Evolutionary conservation across 163 green algal genomes (phyloP), one percentile per base, ranked within the genome.

Genomic region (Scenedesmus sp.): DNA sequence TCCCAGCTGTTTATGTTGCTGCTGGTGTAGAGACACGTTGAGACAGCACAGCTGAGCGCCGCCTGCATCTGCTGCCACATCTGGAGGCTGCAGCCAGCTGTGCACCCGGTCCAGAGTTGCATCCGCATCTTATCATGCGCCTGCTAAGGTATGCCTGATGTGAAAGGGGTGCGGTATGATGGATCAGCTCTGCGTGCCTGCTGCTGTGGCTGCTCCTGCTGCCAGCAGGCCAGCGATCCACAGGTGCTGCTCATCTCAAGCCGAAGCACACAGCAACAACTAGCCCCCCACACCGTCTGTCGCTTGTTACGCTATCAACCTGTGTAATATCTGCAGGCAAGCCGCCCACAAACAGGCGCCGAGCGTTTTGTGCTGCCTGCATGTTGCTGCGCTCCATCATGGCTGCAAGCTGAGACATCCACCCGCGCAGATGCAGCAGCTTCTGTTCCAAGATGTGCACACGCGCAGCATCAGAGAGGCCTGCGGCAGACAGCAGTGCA

Each of bases 271-370:
- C 49, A 12, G 12, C 49, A 56, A 12, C 59, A 33, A 33, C 22
- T 72, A 7, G 16, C 7, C 20, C 33, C 33, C 59, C 13, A 35
- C 10, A 35, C 22, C 5, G 20, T 42, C n/a, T 44, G n/a, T 26
- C 3, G 30, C 16, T 13, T 42, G 30, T 20, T 16, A 43, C 22
- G 44, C 26, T 44, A 43, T 43, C 7, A 20, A 83, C 85, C 46
- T 90, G 46, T 42, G 73, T 85, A 1, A 85, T 16, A 35, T 51
- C 68, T 30, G 12, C 24, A 59, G 85, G 85, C 33, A 90, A 18
- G 18, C 70, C 85, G 33, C 85, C 85, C 26, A 90, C 85, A 78
- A 90, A 90, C 46, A 90, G 70, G 24, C 85, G 70, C 43, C 72
- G 76, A 0, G 61, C 76, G 30, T 90, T 84, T 49, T 85, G 72